Evolutionary conservation across 176 grass and related monocot species (phyloP).

Genomic region (Carex littledalei): DNA sequence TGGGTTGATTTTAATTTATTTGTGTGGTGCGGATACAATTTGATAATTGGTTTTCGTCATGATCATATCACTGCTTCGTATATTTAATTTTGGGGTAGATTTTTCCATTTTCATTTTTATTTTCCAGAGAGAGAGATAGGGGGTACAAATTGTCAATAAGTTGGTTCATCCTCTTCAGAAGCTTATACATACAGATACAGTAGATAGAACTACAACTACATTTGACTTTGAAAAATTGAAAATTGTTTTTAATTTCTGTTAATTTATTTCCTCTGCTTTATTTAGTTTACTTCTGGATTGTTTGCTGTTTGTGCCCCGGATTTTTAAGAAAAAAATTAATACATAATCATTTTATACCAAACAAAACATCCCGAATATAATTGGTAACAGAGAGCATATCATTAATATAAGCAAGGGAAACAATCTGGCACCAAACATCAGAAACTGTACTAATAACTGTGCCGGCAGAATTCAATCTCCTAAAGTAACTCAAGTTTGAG

Average conservation of each 20-base stretch:
- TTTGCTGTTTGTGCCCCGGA: neutral
- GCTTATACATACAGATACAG: neutral
- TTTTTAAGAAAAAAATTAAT: neutral
- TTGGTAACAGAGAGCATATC: neutral
- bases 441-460: neutral
- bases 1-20: neutral
- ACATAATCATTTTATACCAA: too few relatives aligned
- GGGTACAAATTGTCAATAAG: neutral
- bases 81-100: neutral
- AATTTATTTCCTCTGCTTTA: neutral
- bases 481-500: too few relatives aligned
- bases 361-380: too few relatives aligned
- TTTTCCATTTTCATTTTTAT: neutral
- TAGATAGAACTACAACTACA: neutral
- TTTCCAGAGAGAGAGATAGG: neutral
- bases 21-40: neutral
- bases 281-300: neutral
- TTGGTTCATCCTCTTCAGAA: neutral
- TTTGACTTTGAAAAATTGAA: neutral
- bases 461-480: neutral
- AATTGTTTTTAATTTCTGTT: neutral
- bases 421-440: neutral
- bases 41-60: neutral
- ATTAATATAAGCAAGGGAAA: neutral
- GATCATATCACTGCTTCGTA: neutral